Evolutionary conservation across 768 basidiomycete species (phyloP).

Genomic region (Leccinum fibrillosum): DNA sequence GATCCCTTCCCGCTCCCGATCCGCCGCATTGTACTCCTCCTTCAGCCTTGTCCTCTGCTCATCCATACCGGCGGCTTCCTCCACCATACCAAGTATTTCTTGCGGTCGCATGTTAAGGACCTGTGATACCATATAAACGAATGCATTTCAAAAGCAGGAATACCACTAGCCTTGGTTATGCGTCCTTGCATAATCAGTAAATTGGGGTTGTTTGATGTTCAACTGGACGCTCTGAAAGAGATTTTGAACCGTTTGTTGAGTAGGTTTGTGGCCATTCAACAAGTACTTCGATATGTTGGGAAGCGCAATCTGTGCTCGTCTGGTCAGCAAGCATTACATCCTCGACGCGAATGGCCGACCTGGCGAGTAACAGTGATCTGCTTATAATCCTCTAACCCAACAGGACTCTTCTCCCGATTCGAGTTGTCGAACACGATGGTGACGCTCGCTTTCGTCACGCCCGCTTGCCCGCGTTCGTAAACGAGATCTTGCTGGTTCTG

Average conservation of each 20-base stretch:
- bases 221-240: slow-evolving; percentile 96
- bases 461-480: slow-evolving; percentile 98
- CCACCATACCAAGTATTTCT: slow-evolving; percentile 97
- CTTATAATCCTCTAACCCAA: slow-evolving; percentile 71
- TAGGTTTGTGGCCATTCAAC: slow-evolving; percentile 91
- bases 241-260: slow-evolving; percentile 80
- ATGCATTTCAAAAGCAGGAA: neutral
- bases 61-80: slow-evolving; percentile 86
- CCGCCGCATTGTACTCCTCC: slow-evolving; percentile 58
- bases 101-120: slow-evolving; percentile 97
- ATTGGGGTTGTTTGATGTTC: slow-evolving; percentile 99
- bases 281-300: slow-evolving; percentile 95
- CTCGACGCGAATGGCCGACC: slow-evolving; percentile 40
- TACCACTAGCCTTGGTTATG: slow-evolving; percentile 79
- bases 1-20: slow-evolving; percentile 64
- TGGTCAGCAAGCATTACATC: neutral
- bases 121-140: slow-evolving; percentile 21
- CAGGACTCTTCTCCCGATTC: slow-evolving; percentile 77
- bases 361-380: slow-evolving; percentile 98
- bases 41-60: slow-evolving; percentile 47
- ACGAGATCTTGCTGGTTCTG: slow-evolving; percentile 96
- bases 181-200: slow-evolving; percentile 99
- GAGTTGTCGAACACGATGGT: slow-evolving; percentile 99
- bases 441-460: slow-evolving; percentile 94
- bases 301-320: slow-evolving; percentile 70